Conservation (phyloP, 2,329 filamentous ascomycete species). For the Metarhizium sp. region DNA sequence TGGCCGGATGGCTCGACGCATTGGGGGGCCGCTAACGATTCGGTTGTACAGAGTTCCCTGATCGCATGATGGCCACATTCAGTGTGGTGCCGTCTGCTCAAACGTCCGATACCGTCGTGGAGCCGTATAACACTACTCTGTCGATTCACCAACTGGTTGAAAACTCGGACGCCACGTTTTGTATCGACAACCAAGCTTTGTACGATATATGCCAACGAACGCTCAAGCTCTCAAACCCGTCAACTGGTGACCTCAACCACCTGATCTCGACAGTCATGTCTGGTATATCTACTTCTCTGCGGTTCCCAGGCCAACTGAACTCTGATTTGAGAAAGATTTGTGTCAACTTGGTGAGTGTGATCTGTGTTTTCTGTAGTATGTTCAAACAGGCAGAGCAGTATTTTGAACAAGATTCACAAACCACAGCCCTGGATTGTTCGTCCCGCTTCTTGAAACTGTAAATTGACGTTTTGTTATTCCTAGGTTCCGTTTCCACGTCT, state of each 20-base stretch:
- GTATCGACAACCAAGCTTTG: conserved; percentile 99
- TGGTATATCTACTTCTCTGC: conserved; percentile 93
- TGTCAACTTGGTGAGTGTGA: conserved; percentile 65
- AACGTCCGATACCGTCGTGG: conserved; percentile 98
- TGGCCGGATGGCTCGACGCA: neutral
- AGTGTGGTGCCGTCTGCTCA: conserved; percentile 97
- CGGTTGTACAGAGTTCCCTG: conserved; percentile 68
- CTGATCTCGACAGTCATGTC: conserved; percentile 99
- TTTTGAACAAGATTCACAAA: neutral
- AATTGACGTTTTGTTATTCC: neutral
- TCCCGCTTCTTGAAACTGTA: neutral
- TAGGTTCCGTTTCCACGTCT: conserved; percentile 97
- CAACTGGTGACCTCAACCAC: conserved; percentile 98
- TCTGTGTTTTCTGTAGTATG: neutral
- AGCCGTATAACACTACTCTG: conserved; percentile 99
- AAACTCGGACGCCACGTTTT: conserved; percentile 99
- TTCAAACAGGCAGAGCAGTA: neutral
- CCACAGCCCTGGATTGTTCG: neutral
- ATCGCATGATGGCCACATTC: conserved; percentile 99
- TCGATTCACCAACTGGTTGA: conserved; percentile 98
- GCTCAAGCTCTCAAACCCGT: conserved; percentile 96
- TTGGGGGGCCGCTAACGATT: neutral
- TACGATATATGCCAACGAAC: conserved; percentile 99
- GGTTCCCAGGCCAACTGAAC: conserved; percentile 99
- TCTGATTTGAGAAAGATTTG: conserved; percentile 98